Evolutionary conservation across 768 basidiomycete species (phyloP).

Genomic region (Amanita brunnescens): DNA sequence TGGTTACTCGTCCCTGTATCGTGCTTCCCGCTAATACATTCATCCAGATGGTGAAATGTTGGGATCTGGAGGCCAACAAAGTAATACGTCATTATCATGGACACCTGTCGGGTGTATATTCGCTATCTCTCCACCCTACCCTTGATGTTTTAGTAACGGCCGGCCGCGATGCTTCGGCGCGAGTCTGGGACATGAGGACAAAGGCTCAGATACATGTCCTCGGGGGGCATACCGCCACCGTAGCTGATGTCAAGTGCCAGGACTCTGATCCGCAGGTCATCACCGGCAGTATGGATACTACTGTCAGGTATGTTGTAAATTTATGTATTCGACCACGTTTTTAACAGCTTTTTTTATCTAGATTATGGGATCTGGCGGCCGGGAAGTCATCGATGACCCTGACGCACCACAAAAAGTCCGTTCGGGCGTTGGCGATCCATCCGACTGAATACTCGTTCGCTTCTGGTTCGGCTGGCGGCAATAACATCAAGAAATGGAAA

Average conservation of each 20-base stretch:
- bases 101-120: conserved; percentile 95
- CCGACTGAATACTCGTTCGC: conserved; percentile 97
- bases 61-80: conserved; percentile 98
- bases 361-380: conserved; percentile 95
- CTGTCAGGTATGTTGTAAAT: conserved; percentile 54
- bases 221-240: conserved; percentile 88
- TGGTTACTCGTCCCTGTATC: neutral
- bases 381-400: conserved; percentile 95
- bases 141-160: conserved; percentile 92
- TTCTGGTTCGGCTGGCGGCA: conserved; percentile 92
- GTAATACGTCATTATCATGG: conserved; percentile 99
- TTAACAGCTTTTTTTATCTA: conserved; percentile 21
- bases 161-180: conserved; percentile 92
- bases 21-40: neutral
- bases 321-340: neutral
- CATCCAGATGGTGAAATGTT: conserved; percentile 95
- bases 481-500: conserved; percentile 99
- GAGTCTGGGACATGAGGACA: conserved; percentile 99
- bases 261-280: conserved; percentile 98
- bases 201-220: conserved; percentile 94
- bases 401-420: conserved; percentile 99
- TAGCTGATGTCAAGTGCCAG: conserved; percentile 93
- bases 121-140: conserved; percentile 88
- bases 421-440: conserved; percentile 89
- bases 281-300: conserved; percentile 97